Base-by-base conservation (phyloP, 768 basidiomycete species). In the Lactifluus subvellereus region DNA sequence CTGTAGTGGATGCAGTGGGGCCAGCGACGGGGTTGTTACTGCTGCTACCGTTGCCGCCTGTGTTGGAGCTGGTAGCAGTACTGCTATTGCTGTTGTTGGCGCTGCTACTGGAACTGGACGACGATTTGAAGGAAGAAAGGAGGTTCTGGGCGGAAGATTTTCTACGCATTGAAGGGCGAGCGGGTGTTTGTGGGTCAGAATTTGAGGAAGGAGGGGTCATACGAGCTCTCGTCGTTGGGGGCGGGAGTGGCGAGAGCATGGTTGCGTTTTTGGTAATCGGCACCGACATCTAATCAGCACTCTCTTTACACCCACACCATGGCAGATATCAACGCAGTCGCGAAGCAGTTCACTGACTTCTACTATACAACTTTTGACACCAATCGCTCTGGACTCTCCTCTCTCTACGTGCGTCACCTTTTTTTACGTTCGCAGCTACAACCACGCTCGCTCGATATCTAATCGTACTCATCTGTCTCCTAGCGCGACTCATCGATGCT, bases 141-240 rank as follows among this genome's bases (percentile, higher is more conserved):
- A 93, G 79, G 74, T 92, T 90, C 76, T 88, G 90, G 11, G 87
- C 90, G 11, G 89, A 91, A 20, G 89, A 89, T 77, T 93, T 94
- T 67, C 91, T 84, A 68, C 90, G 86, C 81, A 94, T 87, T 7
- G 77, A 68, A 33, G 89, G 88, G 58, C 84, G 83, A 1, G 22
- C 22, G 11, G 22, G 22, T 42, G 52, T 40, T 50, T 48, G 67
- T 68, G 74, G 16, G 70, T 69, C 74, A 30, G 54, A 45, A 14
- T 18, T 9, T 14, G 55, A 60, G 58, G 70, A 14, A n/a, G 8
- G 7, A 10, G 45, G 68, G 61, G 65, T 57, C 70, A 72, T 71
- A 13, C 45, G 45, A 48, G 22, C 33, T 27, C 64, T 20, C 4
- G 38, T 38, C 6, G 42, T 16, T 8, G 40, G 33, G 8, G 9